Conservation (phyloP, 2,329 filamentous ascomycete species). For the Fusarium compactum region DNA sequence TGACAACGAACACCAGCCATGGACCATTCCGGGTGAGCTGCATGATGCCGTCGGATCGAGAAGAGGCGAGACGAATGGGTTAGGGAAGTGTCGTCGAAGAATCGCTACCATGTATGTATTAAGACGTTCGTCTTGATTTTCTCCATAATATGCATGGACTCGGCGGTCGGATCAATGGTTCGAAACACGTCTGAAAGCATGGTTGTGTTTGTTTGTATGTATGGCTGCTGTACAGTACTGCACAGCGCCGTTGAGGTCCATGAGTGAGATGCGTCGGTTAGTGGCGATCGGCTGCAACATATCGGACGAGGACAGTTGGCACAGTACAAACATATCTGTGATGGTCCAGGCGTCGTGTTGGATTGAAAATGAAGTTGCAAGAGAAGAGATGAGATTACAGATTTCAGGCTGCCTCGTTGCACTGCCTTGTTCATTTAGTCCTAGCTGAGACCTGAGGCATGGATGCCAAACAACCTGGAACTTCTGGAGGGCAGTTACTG, state of each 20-base stretch:
- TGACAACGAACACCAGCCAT: conserved; percentile 28
- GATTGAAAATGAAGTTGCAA: neutral
- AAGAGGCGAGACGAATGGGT: conserved; percentile 37
- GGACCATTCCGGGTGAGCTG: conserved; percentile 44
- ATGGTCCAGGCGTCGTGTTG: neutral
- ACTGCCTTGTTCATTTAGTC: conserved; percentile 29
- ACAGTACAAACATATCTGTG: neutral
- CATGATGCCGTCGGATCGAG: conserved; percentile 38
- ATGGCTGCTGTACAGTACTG: neutral
- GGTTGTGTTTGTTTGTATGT: neutral
- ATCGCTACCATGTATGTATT: neutral
- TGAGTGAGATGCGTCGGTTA: conserved; percentile 23
- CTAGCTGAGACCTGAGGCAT: conserved; percentile 46
- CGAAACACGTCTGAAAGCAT: neutral
- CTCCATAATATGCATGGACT: neutral
- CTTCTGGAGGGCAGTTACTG: conserved; percentile 26
- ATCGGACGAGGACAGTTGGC: neutral
- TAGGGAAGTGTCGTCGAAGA: conserved; percentile 26
- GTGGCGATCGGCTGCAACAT: conserved; percentile 19
- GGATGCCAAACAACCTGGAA: conserved; percentile 1
- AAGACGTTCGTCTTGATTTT: neutral
- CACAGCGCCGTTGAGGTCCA: neutral
- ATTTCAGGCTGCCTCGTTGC: conserved; percentile 6
- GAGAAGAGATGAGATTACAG: conserved; percentile 4
- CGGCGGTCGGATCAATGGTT: neutral